These are phyloP conservation scores for Dendrobium nobile DNA, from an alignment of 106 monocot species.

Conservation along the genomic window DNA sequence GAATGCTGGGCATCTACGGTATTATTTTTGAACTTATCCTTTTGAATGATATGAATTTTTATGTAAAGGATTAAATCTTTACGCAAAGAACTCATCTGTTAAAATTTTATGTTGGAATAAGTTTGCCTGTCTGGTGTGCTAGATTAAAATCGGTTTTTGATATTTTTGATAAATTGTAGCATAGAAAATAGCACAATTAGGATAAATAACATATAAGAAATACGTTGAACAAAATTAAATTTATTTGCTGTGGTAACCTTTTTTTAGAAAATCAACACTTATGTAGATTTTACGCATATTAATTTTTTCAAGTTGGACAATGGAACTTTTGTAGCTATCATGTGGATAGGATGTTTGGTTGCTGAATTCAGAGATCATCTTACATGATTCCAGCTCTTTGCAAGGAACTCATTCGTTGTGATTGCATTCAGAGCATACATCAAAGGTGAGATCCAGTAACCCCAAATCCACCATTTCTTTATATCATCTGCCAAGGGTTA, in stretches of 20 bases:
- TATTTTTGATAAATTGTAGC: neutral
- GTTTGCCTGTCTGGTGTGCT: neutral
- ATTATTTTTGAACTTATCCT: neutral
- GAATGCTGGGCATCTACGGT: neutral
- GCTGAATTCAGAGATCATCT: neutral
- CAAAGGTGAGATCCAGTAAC: constrained; percentile 20
- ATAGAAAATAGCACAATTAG: neutral
- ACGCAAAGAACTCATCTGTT: neutral
- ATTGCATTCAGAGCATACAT: constrained; percentile 23
- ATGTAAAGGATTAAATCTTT: neutral
- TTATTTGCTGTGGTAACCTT: neutral
- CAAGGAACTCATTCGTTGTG: constrained; percentile 16
- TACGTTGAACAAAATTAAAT: neutral
- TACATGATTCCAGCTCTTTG: constrained; percentile 16
- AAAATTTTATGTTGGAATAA: neutral
- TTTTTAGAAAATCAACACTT: constrained; percentile 1
- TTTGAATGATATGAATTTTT: no score
- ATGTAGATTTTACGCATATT: neutral
- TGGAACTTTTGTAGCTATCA: neutral
- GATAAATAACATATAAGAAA: neutral
- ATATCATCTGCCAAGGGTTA: constrained; percentile 7
- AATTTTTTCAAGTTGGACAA: neutral
- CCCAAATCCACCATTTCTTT: constrained; percentile 26
- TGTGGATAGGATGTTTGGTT: neutral
- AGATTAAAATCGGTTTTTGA: neutral